Evolutionary conservation across 805 yeast species (phyloP), one percentile per base, ranked within the genome.

Genomic region (Priceomyces medius): DNA sequence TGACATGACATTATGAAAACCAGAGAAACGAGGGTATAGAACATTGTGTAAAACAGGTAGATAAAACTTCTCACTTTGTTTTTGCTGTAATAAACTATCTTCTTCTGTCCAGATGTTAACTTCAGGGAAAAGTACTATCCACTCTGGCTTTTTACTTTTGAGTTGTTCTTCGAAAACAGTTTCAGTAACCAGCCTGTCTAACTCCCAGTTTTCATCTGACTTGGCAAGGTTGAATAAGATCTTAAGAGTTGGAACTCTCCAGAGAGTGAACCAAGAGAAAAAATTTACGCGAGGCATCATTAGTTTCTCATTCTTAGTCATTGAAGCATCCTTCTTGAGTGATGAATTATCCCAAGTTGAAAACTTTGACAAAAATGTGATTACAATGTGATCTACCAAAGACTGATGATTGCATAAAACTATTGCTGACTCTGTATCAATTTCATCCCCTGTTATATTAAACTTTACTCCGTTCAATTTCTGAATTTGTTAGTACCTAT

Each of bases 101-200:
- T 74, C 74, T 8, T 74, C 66, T 0, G 81, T 76, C 59, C 78
- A 76, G 6, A 85, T 77, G 53, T 85, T 85, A 3, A 86, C 96
- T 60, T 90, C 97, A 0, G 97, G 97, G 49, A 89, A 89, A 7
- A 86, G 48, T 0, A 82, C 80, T 0, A 88, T 51, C 87, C 95
- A 81, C 49, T 77, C 74, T 20, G 66, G 68, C n/a, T 50, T 55
- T 26, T 59, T 70, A 20, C 71, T 68, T n/a, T 47, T 51, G 3
- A 68, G 21, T 16, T 73, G 51, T 16, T 58, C 52, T 7, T 59
- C 57, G 44, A 77, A 75, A 18, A 69, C 55, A 38, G 56, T 40
- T 43, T 54, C 48, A 54, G 64, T 56, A 31, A 68, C 58, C 40
- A 56, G 59, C 24, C 62, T 45, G 49, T 74, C 76, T 24, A 80